Evolutionary conservation across 2,329 filamentous ascomycete species (phyloP).

Genomic region (Sporothrix schenckii): DNA sequence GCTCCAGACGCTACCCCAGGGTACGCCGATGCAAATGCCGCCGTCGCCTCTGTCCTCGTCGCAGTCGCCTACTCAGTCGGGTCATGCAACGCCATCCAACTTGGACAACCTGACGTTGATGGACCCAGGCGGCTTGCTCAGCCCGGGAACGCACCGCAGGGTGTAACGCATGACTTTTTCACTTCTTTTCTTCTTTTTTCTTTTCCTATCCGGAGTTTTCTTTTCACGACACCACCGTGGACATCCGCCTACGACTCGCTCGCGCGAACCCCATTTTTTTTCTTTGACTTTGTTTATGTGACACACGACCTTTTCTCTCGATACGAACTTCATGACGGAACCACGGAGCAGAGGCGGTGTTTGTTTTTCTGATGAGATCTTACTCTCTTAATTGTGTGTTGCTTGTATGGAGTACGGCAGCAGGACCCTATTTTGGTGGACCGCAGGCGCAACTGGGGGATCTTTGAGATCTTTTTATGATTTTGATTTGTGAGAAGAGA

Average conservation of each 20-base stretch:
- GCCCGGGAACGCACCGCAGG: not conserved
- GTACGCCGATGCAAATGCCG: slow-evolving; percentile 21
- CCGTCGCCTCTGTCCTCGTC: slow-evolving; percentile 11
- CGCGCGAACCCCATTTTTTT: not conserved
- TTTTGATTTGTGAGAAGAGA: not conserved
- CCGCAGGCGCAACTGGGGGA: slow-evolving; percentile 8
- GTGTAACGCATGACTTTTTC: not conserved
- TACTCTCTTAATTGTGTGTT: not conserved
- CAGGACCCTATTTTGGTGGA: slow-evolving; percentile 1
- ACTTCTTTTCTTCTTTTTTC: not conserved
- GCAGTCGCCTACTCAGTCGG: not conserved
- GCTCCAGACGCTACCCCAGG: slow-evolving; percentile 51
- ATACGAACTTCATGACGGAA: not conserved
- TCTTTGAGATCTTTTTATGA: not conserved
- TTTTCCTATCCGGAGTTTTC: not conserved
- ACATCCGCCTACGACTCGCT: not conserved
- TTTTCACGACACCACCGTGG: not conserved
- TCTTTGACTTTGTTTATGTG: not conserved
- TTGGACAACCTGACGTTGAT: slow-evolving; percentile 33
- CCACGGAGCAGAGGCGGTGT: not conserved
- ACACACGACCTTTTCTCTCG: slow-evolving; percentile 6
- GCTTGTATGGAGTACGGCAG: not conserved
- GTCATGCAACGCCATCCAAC: not conserved
- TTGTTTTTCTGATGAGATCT: not conserved
- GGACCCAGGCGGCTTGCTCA: slow-evolving; percentile 35